Evolutionary conservation across 228 moss, liverwort and hornwort species (phyloP).

Genomic region (Sphagnum fallax): DNA sequence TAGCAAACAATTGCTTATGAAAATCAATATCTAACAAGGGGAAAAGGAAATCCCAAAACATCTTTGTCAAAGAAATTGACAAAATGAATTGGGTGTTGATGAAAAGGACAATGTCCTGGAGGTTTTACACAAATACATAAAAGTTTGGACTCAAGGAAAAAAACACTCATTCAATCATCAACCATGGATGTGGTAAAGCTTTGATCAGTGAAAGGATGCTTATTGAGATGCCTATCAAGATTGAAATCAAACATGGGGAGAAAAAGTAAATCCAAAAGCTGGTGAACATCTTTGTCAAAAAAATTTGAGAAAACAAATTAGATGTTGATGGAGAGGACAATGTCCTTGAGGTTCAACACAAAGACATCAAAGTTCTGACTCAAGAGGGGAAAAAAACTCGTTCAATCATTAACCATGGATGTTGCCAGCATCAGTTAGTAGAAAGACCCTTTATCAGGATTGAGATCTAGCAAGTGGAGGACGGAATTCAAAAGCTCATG

Average conservation of each 20-base stretch:
- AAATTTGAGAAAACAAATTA: no score
- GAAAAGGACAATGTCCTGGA: no score
- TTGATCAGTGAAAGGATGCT: constrained; percentile 12
- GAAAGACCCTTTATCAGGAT: constrained; percentile 17
- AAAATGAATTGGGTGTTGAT: no score
- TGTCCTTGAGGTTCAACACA: no score
- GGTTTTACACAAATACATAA: no score
- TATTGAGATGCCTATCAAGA: constrained; percentile 4
- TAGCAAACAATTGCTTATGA: constrained; percentile 15
- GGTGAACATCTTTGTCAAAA: constrained; percentile 17
- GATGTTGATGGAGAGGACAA: no score
- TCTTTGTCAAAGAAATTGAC: constrained; percentile 5
- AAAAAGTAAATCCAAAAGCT: constrained; percentile 15
- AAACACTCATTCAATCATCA: background rate
- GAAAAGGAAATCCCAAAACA: constrained; percentile 15
- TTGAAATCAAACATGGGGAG: constrained; percentile 14
- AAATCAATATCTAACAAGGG: constrained; percentile 20
- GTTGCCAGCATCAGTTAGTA: constrained; percentile 14
- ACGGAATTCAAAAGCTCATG: constrained; percentile 21
- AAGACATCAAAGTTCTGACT: no score
- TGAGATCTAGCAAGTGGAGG: constrained; percentile 15
- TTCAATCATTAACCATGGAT: constrained; percentile 18
- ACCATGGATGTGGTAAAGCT: constrained; percentile 30
- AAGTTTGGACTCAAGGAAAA: no score
- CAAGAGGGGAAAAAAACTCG: no score